Evolutionary conservation across 306 rosid species (phyloP), one percentile per base, ranked within the genome.

Genomic region (Vigna unguiculata): DNA sequence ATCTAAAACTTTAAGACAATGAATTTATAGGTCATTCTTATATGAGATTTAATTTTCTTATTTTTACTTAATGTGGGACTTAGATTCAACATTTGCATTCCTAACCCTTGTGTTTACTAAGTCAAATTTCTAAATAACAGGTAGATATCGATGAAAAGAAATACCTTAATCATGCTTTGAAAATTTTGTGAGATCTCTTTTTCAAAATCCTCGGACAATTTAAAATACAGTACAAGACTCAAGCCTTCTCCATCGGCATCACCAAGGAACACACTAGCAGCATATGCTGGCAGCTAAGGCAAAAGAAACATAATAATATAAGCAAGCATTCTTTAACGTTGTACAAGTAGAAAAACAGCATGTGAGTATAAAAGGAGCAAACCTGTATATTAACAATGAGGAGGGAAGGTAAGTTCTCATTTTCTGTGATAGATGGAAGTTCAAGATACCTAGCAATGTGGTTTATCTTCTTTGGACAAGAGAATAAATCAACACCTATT

Each of bases 301-400:
- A 81, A 53, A 25, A 72, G 7, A 51, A 78, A 58, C 72, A 77
- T 14, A 61, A 60, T 30, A 17, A 43, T 54, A 32, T 1, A 32
- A 53, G 65, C 0, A 41, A 53, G 49, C 19, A 36, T 4, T 60
- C 17, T 52, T 76, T 51, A 14, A 30, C 9, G 49, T 4, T 52
- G 60, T 52, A 52, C 9, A 22, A 72, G 53, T 52, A 72, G 58
- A 41, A 57, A 71, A 76, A 66, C 20, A 75, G 41, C 21, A 79
- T 63, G 41, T 41, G 13, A 38, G 10, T 12, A 0, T 43, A 43
- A 12, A 20, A 38, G 72, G 53, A 51, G 25, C 6, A 59, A 71
- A 90, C 98, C 97, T 94, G 98, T 65, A 94, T 90, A 64, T 94
- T 94, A 59, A 94, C 95, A 85, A 94, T 85, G 47, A 92, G 91